Evolutionary conservation across 805 yeast species (phyloP).

Genomic region (Maudiozyma barnettii): DNA sequence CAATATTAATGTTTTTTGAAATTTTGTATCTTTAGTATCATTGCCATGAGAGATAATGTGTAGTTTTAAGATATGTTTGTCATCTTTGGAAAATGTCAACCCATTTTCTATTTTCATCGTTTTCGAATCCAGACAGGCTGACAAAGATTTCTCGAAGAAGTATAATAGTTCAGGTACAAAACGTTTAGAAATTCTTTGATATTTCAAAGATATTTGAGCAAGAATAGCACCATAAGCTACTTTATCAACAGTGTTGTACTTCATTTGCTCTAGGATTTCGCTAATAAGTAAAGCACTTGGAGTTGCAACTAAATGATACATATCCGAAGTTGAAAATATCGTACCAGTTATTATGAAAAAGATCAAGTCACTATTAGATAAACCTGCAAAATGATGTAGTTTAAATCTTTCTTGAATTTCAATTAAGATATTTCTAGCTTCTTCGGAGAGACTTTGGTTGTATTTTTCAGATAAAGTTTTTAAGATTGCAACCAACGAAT

Average conservation of each 20-base stretch:
- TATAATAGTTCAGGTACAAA: conserved; percentile 67
- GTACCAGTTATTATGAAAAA: conserved; percentile 65
- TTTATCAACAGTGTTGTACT: conserved; percentile 31
- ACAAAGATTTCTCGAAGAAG: conserved; percentile 46
- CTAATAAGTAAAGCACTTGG: conserved; percentile 69
- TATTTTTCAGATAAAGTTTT: conserved; percentile 56
- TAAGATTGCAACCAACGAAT: conserved; percentile 38
- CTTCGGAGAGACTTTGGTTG: conserved; percentile 52
- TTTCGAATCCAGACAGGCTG: conserved; percentile 25
- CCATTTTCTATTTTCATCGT: conserved; percentile 11
- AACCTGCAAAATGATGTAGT: conserved; percentile 30
- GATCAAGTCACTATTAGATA: conserved; percentile 44
- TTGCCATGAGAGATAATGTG: conserved; percentile 22
- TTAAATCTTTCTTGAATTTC: conserved; percentile 47
- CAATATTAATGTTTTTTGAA: conserved; percentile 15
- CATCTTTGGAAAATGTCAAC: conserved; percentile 5
- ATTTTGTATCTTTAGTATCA: conserved; percentile 18
- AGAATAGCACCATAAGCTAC: conserved; percentile 55
- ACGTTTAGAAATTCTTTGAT: conserved; percentile 75
- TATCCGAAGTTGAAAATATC: conserved; percentile 89
- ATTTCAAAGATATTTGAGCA: conserved; percentile 54
- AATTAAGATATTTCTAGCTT: conserved; percentile 47
- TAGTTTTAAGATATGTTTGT: conserved; percentile 10
- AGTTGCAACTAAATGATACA: conserved; percentile 83
- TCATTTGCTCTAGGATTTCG: conserved; percentile 52